Evolutionary conservation across 1,139 yeast species (phyloP).

Genomic region (Lodderomyces parapsilosis): DNA sequence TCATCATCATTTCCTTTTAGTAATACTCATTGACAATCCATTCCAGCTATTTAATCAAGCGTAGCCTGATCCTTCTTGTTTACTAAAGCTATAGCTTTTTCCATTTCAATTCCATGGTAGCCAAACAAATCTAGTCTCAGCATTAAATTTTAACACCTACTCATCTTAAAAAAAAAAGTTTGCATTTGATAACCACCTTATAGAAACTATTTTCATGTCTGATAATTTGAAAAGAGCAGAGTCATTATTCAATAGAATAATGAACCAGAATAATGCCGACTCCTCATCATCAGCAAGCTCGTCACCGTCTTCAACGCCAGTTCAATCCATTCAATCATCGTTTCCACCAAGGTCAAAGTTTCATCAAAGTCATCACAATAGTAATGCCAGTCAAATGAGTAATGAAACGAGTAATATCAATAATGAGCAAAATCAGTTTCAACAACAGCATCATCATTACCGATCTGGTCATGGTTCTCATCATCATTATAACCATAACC

Average conservation of each 20-base stretch:
- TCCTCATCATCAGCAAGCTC: conserved; percentile 7
- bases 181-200: no score
- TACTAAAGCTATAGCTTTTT: no score
- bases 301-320: conserved; percentile 9
- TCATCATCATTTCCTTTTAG: neutral
- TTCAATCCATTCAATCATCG: conserved; percentile 6
- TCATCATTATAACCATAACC: neutral
- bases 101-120: neutral
- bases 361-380: neutral
- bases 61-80: neutral
- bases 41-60: no score
- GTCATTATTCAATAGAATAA: conserved; percentile 48
- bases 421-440: neutral
- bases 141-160: neutral
- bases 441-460: neutral
- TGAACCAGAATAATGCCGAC: conserved; percentile 37
- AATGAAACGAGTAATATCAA: neutral
- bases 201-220: conserved; percentile 37
- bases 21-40: neutral
- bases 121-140: neutral
- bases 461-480: neutral
- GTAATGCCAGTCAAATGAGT: neutral
- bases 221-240: conserved; percentile 52
- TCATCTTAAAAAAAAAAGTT: neutral
- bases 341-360: neutral